Evolutionary conservation across 1,284 basidiomycete genomes (phyloP), one percentile per base, ranked within the genome.

Genomic region (Leucoagaricus sp.): DNA sequence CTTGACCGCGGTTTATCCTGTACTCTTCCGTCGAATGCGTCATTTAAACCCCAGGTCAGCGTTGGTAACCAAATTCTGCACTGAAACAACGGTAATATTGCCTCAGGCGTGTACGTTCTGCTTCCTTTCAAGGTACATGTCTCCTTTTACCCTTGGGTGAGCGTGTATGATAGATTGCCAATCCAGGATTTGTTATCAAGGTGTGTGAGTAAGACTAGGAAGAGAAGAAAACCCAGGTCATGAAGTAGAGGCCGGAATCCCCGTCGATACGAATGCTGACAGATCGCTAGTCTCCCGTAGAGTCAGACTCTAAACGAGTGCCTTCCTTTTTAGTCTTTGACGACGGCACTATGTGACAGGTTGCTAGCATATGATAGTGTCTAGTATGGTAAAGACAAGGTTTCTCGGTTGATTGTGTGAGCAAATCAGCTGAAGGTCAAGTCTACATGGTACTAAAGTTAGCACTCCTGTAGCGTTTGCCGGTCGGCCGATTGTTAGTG

Each of bases 81-180:
- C 40, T 45, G 42, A 47, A 38, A 38, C 12, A 23, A 34, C 53
- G 53, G 54, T 17, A 25, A 41, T 56, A 59, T 44, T 33, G 26
- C 17, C 52, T 26, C 47, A 15, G 23, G 29, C 60, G 60, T 61
- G 60, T 59, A 57, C 42, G 44, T 21, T 40, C 46, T 29, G 34
- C 55, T 61, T 60, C 60, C 60, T 56, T 61, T 59, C 40, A 42
- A 31, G 45, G 60, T 38, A 12, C 31, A 33, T 26, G n/a, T 26
- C n/a, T 7, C 9, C n/a, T 34, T 49, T 26, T 34, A 29, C 31
- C 9, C 28, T 29, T 33, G 52, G 46, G 29, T 29, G 53, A 60
- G 40, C 58, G 56, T 60, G 58, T 45, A 29, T 29, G 31, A 26
- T 15, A 23, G 3, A 41, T 55, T 59, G 40, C 58, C 58, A 21